Percentiles rank a stretch among this genome's conserved stretches.
Evolutionary conservation across 495 filamentous ascomycete species (phyloP).

Genomic region (Hypoxylon fuscum): DNA sequence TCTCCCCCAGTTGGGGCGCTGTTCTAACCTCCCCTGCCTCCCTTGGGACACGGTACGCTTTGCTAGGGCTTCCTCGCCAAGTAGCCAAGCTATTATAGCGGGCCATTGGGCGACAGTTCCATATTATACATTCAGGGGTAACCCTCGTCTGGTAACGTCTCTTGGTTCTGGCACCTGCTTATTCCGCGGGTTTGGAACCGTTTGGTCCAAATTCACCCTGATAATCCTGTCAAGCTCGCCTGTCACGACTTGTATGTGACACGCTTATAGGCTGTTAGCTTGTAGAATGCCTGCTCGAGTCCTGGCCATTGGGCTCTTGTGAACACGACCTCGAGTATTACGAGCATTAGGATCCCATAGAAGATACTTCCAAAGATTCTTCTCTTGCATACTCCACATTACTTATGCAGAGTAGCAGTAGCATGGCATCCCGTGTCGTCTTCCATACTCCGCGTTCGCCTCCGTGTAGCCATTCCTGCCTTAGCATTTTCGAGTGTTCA

Average conservation of each 20-base stretch:
- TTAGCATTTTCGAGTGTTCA: slow-evolving; percentile 1
- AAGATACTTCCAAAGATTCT: slow-evolving; percentile 14
- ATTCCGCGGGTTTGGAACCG: slow-evolving; percentile 42
- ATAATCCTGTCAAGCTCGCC: slow-evolving; percentile 27
- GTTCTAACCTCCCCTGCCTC: slow-evolving; percentile 33
- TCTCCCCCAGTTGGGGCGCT: no score
- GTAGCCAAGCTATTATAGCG: slow-evolving; percentile 29
- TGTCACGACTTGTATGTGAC: slow-evolving; percentile 10
- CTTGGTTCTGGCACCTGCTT: slow-evolving; percentile 39
- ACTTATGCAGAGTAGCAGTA: slow-evolving; percentile 19
- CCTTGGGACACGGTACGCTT: slow-evolving; percentile 6
- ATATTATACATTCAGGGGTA: slow-evolving; percentile 37
- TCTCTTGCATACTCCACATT: slow-evolving; percentile 29
- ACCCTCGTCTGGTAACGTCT: slow-evolving; percentile 29
- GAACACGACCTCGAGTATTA: slow-evolving; percentile 25
- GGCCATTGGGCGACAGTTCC: slow-evolving; percentile 26
- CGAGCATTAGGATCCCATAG: slow-evolving; percentile 21
- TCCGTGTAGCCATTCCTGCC: no score
- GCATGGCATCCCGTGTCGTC: slow-evolving; percentile 31
- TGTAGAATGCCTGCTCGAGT: slow-evolving; percentile 12
- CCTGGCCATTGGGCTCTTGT: slow-evolving; percentile 19
- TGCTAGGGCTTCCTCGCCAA: slow-evolving; percentile 20
- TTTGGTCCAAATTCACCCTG: slow-evolving; percentile 39
- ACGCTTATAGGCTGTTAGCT: slow-evolving; percentile 19
- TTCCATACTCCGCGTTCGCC: slow-evolving; percentile 17